Base-by-base conservation (phyloP, 2,329 filamentous ascomycete genomes). In the Thielaviopsis populi region DNA sequence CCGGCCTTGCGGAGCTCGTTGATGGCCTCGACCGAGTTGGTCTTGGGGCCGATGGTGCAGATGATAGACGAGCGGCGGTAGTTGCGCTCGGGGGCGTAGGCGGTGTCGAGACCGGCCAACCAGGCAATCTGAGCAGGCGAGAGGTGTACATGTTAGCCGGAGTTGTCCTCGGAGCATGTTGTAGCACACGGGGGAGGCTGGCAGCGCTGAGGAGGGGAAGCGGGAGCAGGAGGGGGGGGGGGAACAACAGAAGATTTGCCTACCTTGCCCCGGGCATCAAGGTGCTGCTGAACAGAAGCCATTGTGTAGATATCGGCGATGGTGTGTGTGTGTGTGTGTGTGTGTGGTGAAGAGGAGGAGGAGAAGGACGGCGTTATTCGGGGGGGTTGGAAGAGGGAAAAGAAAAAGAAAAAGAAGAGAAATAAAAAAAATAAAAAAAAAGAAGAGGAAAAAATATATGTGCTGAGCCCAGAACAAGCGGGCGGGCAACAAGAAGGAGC, bases 41-140 rank as follows among this genome's bases (percentile, higher is more conserved):
- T 99, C 86, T 97, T 99, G 74, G 94, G 94, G 68, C 94, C 94
- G 75, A 99, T 97, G 71, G 94, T 97, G 80, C 92, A 91, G 78
- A 99, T 96, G 80, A 99, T 99, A 73, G 91, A 96, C 68, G 92
- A 96, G 70, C 94, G 87, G 73, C 94, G 90, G 78, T 94, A 95
- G 80, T 95, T 91, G 77, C 87, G 89, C 71, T 86, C 83, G 65
- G 92, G 91, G 71, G 83, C 81, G 79, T 87, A 91, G 74, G 94
- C 88, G 69, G 92, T 96, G 80, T 96, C 87, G 73, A 99, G 88
- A 68, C 77, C 75, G 67, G 82, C 78, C 67, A 86, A 78, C 83
- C 83, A 86, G 72, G 81, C 79, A 69, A 86, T 83, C 75, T 66
- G 46, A n/a, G 42, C n/a, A 62, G 50, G 37, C 11, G 37, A 24